Conservation (phyloP, 371 early-diverging fungal species). For the Apophysomyces variabilis region DNA sequence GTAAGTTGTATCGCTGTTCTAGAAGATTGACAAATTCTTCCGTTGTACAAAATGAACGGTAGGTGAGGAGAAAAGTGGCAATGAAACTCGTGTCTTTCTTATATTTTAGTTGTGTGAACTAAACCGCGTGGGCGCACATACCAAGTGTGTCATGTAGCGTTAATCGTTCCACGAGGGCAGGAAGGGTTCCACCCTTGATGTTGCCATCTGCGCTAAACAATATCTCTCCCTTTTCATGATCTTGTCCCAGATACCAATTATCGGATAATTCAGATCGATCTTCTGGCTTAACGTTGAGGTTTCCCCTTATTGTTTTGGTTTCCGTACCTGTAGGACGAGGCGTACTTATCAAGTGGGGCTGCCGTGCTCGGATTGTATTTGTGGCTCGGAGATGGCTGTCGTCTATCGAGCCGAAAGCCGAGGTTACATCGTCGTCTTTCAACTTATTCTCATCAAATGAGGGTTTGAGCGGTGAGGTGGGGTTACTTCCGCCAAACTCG, state of each 20-base stretch:
- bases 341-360: background rate
- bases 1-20: slow-evolving; percentile 73
- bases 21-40: slow-evolving; percentile 74
- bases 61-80: slow-evolving; percentile 86
- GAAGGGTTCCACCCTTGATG: slow-evolving; percentile 87
- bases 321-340: background rate
- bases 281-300: slow-evolving; percentile 24
- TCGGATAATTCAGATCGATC: slow-evolving; percentile 21
- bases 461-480: background rate
- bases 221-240: slow-evolving; percentile 76
- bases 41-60: slow-evolving; percentile 83
- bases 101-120: background rate
- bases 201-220: slow-evolving; percentile 79
- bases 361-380: background rate
- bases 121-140: slow-evolving; percentile 17
- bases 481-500: background rate
- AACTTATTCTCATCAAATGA: background rate
- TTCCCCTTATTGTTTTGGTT: slow-evolving; percentile 24
- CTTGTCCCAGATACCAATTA: slow-evolving; percentile 69
- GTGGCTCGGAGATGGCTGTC: background rate
- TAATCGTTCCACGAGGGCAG: slow-evolving; percentile 85
- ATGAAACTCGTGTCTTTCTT: slow-evolving; percentile 75
- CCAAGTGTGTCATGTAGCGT: slow-evolving; percentile 79
- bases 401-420: slow-evolving; percentile 6
- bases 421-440: background rate